Evolutionary conservation across 805 yeast genomes (phyloP).

Genomic region (Vanderwaltozyma tropicalis): DNA sequence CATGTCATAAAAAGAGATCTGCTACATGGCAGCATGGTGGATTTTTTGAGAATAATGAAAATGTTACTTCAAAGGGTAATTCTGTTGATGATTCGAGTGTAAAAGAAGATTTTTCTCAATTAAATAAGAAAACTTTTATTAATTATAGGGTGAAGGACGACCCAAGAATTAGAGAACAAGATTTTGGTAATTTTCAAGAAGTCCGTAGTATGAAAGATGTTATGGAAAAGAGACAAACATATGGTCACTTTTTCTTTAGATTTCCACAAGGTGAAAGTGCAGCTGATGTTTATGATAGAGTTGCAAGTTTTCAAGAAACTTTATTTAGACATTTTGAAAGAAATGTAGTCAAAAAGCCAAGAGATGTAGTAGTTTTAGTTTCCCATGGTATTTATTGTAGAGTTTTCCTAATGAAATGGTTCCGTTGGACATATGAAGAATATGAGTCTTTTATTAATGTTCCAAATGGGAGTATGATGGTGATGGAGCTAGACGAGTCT

Average conservation of each 20-base stretch:
- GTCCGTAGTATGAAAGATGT: constrained; percentile 66
- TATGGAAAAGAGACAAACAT: constrained; percentile 76
- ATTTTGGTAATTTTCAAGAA: constrained; percentile 87
- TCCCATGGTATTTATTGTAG: constrained; percentile 94
- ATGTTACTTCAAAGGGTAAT: not conserved
- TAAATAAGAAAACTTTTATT: constrained; percentile 26
- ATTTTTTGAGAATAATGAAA: constrained; percentile 16
- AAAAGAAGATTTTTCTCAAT: not conserved
- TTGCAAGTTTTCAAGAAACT: constrained; percentile 83
- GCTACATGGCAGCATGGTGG: constrained; percentile 26
- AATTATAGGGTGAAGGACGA: constrained; percentile 64
- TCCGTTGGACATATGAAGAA: constrained; percentile 81
- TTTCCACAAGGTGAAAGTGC: constrained; percentile 94
- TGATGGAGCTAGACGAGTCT: constrained; percentile 53
- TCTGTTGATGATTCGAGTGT: not conserved
- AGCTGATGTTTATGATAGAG: constrained; percentile 88
- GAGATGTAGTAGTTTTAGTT: constrained; percentile 74
- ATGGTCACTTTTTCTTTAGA: constrained; percentile 81
- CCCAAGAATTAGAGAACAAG: constrained; percentile 89
- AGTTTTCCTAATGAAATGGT: constrained; percentile 91
- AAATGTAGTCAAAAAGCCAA: constrained; percentile 43
- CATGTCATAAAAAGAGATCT: constrained; percentile 17
- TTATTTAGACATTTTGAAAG: constrained; percentile 67
- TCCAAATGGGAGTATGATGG: constrained; percentile 73
- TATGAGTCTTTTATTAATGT: constrained; percentile 77